These are phyloP conservation scores for Jaminaea rosea DNA, from an alignment of 1,284 basidiomycete species.

Conservation along the genomic window DNA sequence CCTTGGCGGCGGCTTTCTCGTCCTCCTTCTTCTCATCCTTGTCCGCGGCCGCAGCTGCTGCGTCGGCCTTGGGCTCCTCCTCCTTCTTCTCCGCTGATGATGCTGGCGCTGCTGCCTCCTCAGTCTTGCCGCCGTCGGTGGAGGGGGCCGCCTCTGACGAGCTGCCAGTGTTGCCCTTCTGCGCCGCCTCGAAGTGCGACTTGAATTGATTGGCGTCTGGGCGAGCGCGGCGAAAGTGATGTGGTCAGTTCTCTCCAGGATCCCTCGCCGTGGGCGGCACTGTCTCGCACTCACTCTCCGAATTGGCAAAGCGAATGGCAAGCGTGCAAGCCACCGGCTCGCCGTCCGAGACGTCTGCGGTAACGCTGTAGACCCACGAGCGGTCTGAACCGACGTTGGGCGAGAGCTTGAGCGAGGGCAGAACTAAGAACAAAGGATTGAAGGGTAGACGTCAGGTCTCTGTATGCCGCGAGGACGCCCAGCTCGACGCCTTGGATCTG, in stretches of 20 bases:
- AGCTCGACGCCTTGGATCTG: not conserved
- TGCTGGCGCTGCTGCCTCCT: conserved; percentile 13
- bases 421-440: too few species aligned
- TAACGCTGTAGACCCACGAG: conserved; percentile 91
- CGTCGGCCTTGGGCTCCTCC: too few species aligned
- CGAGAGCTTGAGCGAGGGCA: conserved; percentile 67
- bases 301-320: conserved; percentile 94
- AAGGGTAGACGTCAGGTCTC: not conserved
- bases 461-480: not conserved
- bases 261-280: not conserved
- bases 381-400: conserved; percentile 98
- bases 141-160: not conserved
- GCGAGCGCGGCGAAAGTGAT: conserved; percentile 4
- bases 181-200: conserved; percentile 39
- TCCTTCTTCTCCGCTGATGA: conserved; percentile 10
- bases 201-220: conserved; percentile 42
- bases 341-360: conserved; percentile 74
- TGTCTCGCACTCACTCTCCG: conserved; percentile 69
- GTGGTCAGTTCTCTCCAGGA: not conserved
- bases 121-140: conserved; percentile 10
- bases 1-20: conserved; percentile 12
- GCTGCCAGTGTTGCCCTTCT: conserved; percentile 29
- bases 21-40: conserved; percentile 12
- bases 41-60: too few species aligned
- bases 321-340: conserved; percentile 85